Evolutionary conservation across 2,329 filamentous ascomycete genomes (phyloP), one percentile per base, ranked within the genome.

Genomic region (Colletotrichum navitas): DNA sequence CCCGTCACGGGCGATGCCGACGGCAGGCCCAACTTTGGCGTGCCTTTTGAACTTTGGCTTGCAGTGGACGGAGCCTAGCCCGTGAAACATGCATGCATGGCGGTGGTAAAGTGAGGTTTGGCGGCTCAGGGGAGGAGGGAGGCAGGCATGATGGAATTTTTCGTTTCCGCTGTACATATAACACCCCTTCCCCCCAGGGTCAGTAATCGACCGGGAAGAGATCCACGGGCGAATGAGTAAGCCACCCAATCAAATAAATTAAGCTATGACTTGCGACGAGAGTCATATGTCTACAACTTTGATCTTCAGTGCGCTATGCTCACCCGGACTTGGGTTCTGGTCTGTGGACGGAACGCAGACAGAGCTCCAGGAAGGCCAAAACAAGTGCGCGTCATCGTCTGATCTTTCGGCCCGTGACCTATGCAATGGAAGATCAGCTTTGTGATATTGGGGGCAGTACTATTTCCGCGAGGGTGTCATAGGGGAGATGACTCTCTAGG

Each of bases 1-100:
- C 82, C 82, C 32, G 76, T 90, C 34, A 84, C 83, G 29, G 85
- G 83, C 74, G 85, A 87, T 55, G 78, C 81, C 0, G 83, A 89
- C 71, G 87, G 87, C 0, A 82, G 82, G 1, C 88, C 86, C 3
- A 84, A 87, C 75, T 88, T 89, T 78, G 87, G 86, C 3, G 72
- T 77, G 16, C 77, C 75, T 3, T 3, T 73, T 75, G 49, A 71
- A 65, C 12, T 76, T 72, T 8, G 75, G 68, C 1, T 68, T 68
- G 18, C 10, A 81, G 7, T 79, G 75, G 74, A 18, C 66, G 3
- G 76, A 77, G 68, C 78, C 49, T 1, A 73, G 66, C 29, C 61
- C 45, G 3, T 64, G 52, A 24, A 21, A 47, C n/a, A 21, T 21
- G 8, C 12, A 1, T 55, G 26, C 16, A 12, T 34, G 58, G 29